Evolutionary conservation across 106 monocot genomes (phyloP), one percentile per base, ranked within the genome.

Genomic region (Allium sativum): DNA sequence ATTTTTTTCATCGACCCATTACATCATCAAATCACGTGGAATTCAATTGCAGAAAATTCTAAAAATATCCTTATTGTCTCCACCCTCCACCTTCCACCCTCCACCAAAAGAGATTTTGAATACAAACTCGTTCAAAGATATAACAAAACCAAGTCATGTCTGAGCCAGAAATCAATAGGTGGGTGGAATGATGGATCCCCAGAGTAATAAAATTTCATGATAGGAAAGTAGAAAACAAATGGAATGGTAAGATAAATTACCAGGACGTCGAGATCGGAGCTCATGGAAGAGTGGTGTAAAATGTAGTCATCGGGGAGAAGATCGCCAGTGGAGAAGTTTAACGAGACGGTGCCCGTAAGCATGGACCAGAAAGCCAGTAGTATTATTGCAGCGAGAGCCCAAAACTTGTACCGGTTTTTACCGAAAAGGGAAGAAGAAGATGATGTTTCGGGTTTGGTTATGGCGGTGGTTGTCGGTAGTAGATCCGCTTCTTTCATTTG

Each of bases 361-460:
- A 95, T 87, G 16, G 95, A 95, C 95, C 95, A 95, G 64, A 95
- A 76, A 15, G 95, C 86, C 20, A 95, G 84, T 64, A 95, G 90
- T 67, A 84, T 57, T 74, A 95, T 87, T 51, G 81, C 90, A 15
- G 73, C 81, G 12, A 90, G 79, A 7, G 81, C 83, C 90, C 84
- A 95, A 72, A 83, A 73, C 82, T 95, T 95, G 84, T 84, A 87
- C 52, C 86, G 76, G 7, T 81, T 81, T 61, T 73, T 76, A 16
- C 86, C 81, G 62, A 83, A 74, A 9, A 86, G 62, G 12, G 53
- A 31, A 13, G 65, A 45, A 12, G 61, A 11, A 11, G 45, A 45
- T 45, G 62, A 40, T 62, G 45, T 62, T 44, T 42, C 18, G 13
- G 62, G 21, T 45, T 45, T 21, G 51, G 64, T 15, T 8, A 8